Percentiles rank a stretch among this genome's conserved stretches.
Conservation (phyloP, 2,329 filamentous ascomycete genomes). For the Aspergillus persii region DNA sequence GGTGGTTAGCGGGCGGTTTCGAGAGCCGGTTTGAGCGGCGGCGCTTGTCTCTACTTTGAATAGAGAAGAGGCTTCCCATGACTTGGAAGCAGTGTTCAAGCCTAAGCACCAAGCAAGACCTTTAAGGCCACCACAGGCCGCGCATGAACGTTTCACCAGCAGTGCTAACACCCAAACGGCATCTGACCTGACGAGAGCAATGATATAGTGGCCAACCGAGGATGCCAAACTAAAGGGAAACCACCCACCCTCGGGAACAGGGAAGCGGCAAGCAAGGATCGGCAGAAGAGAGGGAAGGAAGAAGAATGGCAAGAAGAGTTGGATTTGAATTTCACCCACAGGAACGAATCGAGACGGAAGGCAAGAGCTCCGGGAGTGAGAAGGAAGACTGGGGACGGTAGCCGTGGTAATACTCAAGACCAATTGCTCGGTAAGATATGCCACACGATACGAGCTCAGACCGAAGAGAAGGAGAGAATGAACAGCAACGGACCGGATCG, state of each 20-base stretch:
- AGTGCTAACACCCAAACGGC: neutral
- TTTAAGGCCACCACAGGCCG: conserved; percentile 1
- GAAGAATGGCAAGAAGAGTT: too few relatives aligned
- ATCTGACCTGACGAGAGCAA: neutral
- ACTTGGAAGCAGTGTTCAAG: conserved; percentile 14
- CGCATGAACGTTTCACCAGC: conserved; percentile 1
- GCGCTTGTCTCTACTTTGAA: conserved; percentile 30
- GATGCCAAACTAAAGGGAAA: neutral
- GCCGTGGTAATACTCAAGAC: neutral
- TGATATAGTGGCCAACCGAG: neutral
- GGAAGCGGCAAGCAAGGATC: too few relatives aligned
- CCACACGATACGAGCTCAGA: conserved; percentile 1
- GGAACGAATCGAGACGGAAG: neutral
- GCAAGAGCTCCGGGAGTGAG: neutral
- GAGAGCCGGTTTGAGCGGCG: conserved; percentile 37
- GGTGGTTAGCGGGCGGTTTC: conserved; percentile 32
- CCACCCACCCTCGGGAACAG: too few relatives aligned
- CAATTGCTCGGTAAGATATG: neutral
- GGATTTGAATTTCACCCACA: neutral
- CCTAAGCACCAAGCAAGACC: conserved; percentile 11
- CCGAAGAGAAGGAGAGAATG: conserved; percentile 1
- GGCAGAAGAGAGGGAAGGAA: neutral
- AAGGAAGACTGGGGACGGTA: neutral
- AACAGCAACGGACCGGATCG: conserved; percentile 17
- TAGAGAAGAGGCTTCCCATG: conserved; percentile 40